These are phyloP conservation scores for Mycosphaerelloides madeirae DNA, from an alignment of 2,329 filamentous ascomycete genomes.

Conservation along the genomic window DNA sequence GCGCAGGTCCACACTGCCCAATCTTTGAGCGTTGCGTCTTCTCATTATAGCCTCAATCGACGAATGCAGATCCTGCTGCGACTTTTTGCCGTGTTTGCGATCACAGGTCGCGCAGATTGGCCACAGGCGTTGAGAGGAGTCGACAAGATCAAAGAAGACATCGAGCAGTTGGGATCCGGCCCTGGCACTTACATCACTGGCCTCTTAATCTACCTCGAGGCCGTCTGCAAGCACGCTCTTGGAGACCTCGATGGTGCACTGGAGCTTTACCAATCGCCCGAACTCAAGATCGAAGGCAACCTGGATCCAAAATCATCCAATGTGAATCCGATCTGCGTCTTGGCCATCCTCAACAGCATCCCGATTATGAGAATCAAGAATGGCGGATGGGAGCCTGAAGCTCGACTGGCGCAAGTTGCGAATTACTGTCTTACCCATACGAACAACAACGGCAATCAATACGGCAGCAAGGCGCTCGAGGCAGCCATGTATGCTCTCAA, in stretches of 20 bases:
- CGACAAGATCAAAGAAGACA: slow-evolving; percentile 45
- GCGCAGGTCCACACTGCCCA: slow-evolving; percentile 11
- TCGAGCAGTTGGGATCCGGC: slow-evolving; percentile 9
- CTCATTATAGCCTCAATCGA: slow-evolving; percentile 57
- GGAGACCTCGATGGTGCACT: slow-evolving; percentile 68
- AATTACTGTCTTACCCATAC: slow-evolving; percentile 64
- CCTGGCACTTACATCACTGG: slow-evolving; percentile 33
- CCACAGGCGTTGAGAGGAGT: slow-evolving; percentile 56
- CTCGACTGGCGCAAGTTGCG: slow-evolving; percentile 60
- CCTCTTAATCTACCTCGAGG: slow-evolving; percentile 61
- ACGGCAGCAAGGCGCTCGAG: slow-evolving; percentile 69
- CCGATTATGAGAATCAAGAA: slow-evolving; percentile 41
- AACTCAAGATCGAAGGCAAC: slow-evolving; percentile 49
- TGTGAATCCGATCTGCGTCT: slow-evolving; percentile 40
- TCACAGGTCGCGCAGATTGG: slow-evolving; percentile 69
- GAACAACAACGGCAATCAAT: slow-evolving; percentile 61
- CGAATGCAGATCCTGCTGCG: slow-evolving; percentile 65
- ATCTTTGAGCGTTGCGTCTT: slow-evolving; percentile 32
- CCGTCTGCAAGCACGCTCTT: slow-evolving; percentile 69
- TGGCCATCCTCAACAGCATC: slow-evolving; percentile 47
- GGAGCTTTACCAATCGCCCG: slow-evolving; percentile 57
- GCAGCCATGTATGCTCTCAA: slow-evolving; percentile 73
- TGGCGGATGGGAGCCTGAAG: slow-evolving; percentile 45
- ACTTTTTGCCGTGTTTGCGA: slow-evolving; percentile 65
- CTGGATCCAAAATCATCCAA: slow-evolving; percentile 22